Evolutionary conservation across 2,329 filamentous ascomycete species (phyloP).

Genomic region (Diplodia intermedia): DNA sequence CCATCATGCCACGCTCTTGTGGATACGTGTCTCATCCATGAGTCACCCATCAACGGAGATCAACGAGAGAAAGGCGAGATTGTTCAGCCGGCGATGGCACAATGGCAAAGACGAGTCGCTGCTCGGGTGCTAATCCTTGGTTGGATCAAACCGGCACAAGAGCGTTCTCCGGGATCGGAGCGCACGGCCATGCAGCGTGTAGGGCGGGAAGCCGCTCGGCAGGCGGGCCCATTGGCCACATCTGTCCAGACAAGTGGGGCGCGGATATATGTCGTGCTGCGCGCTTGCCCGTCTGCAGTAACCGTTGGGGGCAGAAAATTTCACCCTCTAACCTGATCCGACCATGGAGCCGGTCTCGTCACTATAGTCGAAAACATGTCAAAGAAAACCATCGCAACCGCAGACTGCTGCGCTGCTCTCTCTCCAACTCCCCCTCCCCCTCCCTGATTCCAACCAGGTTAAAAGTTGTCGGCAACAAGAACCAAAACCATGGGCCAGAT

Average conservation of each 20-base stretch:
- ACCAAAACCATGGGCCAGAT: neutral
- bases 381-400: neutral
- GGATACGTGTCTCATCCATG: too few relatives aligned
- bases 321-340: neutral
- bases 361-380: neutral
- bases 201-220: neutral
- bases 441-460: neutral
- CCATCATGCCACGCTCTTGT: too few relatives aligned
- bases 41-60: too few relatives aligned
- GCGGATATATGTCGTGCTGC: neutral
- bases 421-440: neutral
- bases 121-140: neutral
- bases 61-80: neutral
- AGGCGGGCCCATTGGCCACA: neutral
- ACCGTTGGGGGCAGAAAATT: neutral
- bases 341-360: neutral
- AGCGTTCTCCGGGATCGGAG: neutral
- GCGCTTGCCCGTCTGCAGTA: slow-evolving; percentile 2
- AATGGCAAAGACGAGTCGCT: neutral
- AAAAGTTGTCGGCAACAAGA: neutral
- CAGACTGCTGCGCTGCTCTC: neutral
- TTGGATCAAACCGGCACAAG: neutral
- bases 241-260: neutral
- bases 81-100: neutral
- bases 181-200: neutral